phyloP scores from a whole-genome alignment of 169 alveolate genomes.

The Babesia sp. region DNA sequence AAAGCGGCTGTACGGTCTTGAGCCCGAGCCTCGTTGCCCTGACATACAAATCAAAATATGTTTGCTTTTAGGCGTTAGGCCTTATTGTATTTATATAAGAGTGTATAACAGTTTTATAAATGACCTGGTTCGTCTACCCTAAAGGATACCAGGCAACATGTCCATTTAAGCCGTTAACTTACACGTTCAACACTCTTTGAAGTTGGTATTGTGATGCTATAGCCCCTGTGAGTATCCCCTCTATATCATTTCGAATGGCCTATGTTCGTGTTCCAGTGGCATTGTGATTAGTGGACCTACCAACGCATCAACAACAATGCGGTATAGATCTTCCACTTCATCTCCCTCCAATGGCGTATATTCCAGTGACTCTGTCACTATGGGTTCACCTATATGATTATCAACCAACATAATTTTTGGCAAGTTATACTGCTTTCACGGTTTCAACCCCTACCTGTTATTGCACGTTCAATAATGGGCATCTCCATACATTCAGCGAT shows the following conservation, averaged over 20 bases:
- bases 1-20: conserved; percentile 67
- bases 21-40: conserved; percentile 59
- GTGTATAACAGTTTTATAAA: too few relatives aligned
- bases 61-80: too few relatives aligned
- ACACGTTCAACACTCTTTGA: conserved; percentile 94
- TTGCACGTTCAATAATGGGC: conserved; percentile 83
- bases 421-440: background rate
- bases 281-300: conserved; percentile 25
- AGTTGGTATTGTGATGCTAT: conserved; percentile 95
- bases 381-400: conserved; percentile 38
- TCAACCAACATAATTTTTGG: background rate
- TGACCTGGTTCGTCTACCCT: too few relatives aligned
- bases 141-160: too few relatives aligned
- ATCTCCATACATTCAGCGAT: conserved; percentile 91
- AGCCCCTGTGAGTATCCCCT: conserved; percentile 95
- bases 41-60: too few relatives aligned
- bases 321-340: conserved; percentile 94
- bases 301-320: conserved; percentile 65
- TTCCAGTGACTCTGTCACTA: conserved; percentile 50
- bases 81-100: too few relatives aligned
- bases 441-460: conserved; percentile 67
- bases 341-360: conserved; percentile 83
- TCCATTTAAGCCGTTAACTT: conserved; percentile 72
- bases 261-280: conserved; percentile 51
- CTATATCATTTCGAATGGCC: conserved; percentile 80